Conservation (phyloP, 371 early-diverging fungal species). For the Thermomucor indicae-seudaticae region DNA sequence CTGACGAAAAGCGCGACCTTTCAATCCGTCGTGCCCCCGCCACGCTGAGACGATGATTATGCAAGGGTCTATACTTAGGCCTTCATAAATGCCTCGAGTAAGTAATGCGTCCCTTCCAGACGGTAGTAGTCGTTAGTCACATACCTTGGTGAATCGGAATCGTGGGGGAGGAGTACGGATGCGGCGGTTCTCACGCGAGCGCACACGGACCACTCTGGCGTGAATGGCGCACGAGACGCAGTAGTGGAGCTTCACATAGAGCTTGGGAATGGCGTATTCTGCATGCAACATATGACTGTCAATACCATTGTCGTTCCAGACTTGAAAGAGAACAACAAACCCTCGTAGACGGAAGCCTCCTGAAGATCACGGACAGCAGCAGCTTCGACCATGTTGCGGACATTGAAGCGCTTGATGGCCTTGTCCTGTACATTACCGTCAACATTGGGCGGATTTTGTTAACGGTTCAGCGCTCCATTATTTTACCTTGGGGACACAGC, state of each 20-base stretch:
- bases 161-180: slow-evolving; percentile 89
- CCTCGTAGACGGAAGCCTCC: slow-evolving; percentile 91
- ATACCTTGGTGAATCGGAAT: slow-evolving; percentile 69
- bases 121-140: too few species aligned
- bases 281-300: neutral
- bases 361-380: slow-evolving; percentile 95
- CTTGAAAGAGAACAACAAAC: slow-evolving; percentile 17
- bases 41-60: too few species aligned
- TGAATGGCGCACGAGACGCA: slow-evolving; percentile 99
- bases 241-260: slow-evolving; percentile 96
- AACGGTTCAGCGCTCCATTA: neutral
- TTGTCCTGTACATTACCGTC: slow-evolving; percentile 70
- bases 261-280: slow-evolving; percentile 95
- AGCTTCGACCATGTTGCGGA: slow-evolving; percentile 96
- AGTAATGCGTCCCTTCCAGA: too few species aligned
- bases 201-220: slow-evolving; percentile 93
- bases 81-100: too few species aligned
- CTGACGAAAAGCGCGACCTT: too few species aligned
- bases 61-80: too few species aligned
- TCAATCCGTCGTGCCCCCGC: too few species aligned
- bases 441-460: too few species aligned
- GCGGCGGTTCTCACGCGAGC: slow-evolving; percentile 85
- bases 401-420: slow-evolving; percentile 97
- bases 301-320: neutral
- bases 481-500: slow-evolving; percentile 87